Percentiles rank a stretch among this genome's conserved stretches.
Conservation (phyloP, 306 rosid species). For the Trifolium pratense region DNA sequence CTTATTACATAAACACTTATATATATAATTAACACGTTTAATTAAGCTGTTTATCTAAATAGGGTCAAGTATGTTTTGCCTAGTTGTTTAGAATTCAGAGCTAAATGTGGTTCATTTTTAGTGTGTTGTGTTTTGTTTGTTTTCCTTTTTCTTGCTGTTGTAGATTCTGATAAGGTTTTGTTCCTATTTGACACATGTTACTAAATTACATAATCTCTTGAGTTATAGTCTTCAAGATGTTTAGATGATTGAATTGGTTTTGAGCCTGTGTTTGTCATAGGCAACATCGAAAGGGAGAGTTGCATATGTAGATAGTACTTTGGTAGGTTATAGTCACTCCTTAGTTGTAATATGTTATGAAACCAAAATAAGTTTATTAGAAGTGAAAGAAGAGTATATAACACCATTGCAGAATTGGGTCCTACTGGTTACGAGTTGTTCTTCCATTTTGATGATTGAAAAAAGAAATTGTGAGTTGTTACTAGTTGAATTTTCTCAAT, state of each 20-base stretch:
- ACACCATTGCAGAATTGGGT: slow-evolving; percentile 8
- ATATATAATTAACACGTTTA: neutral
- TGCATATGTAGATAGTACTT: slow-evolving; percentile 24
- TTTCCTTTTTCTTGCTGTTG: neutral
- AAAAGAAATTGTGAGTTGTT: slow-evolving; percentile 6
- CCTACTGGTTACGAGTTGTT: neutral
- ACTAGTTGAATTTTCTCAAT: slow-evolving; percentile 24
- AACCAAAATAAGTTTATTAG: slow-evolving; percentile 26
- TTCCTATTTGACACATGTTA: slow-evolving; percentile 18
- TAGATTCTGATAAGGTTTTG: slow-evolving; percentile 20
- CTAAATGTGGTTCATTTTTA: slow-evolving; percentile 7
- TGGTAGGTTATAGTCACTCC: slow-evolving; percentile 2
- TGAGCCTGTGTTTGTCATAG: slow-evolving; percentile 9
- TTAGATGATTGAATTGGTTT: slow-evolving; percentile 19
- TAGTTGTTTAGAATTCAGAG: slow-evolving; percentile 6
- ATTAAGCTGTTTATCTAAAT: neutral
- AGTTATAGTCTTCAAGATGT: slow-evolving; percentile 3
- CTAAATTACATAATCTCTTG: neutral
- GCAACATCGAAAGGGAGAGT: slow-evolving; percentile 8
- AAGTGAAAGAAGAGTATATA: neutral
- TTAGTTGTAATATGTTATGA: slow-evolving; percentile 32
- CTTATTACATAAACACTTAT: neutral
- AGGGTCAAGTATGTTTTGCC: neutral
- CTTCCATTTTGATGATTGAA: neutral
- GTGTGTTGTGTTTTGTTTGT: neutral